phyloP scores from a whole-genome alignment of 306 rosid genomes.

The Potentilla sterilis region DNA sequence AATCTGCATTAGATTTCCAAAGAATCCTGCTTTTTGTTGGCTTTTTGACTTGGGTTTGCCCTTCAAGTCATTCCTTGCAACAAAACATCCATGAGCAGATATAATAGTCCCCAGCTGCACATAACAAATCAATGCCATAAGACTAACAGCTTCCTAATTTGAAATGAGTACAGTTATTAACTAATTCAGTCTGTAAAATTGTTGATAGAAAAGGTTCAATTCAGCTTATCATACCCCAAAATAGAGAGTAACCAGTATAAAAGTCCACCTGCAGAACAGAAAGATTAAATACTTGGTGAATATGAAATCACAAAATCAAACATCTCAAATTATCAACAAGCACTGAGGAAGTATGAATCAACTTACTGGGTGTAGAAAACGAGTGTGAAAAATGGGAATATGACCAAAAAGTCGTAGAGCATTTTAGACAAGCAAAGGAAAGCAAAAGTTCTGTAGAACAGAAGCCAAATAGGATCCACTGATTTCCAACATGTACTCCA shows the following conservation, averaged over 20 bases:
- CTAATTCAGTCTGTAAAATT: background rate
- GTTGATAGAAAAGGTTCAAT: background rate
- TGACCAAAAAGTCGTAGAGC: constrained; percentile 22
- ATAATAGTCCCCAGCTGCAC: constrained; percentile 52
- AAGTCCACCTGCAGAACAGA: constrained; percentile 65
- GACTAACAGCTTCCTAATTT: background rate
- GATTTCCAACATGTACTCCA: constrained; percentile 34
- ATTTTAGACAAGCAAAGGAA: constrained; percentile 22
- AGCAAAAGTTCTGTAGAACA: constrained; percentile 26
- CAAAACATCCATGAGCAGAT: constrained; percentile 60
- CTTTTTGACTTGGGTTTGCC: constrained; percentile 32
- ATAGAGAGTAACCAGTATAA: constrained; percentile 55
- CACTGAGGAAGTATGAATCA: background rate
- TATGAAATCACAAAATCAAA: background rate
- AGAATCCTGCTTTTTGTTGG: constrained; percentile 42
- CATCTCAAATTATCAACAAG: background rate
- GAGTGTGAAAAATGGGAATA: constrained; percentile 12
- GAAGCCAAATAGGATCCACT: constrained; percentile 37
- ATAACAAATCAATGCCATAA: constrained; percentile 1
- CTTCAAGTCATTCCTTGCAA: constrained; percentile 27
- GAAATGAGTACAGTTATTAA: background rate
- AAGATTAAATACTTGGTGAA: constrained; percentile 1
- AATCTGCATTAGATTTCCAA: constrained; percentile 59
- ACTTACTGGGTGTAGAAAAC: constrained; percentile 37
- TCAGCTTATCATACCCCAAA: constrained; percentile 53